These are phyloP conservation scores for Chenopodium formosanum DNA, from an alignment of 148 eudicot genomes.

Conservation along the genomic window DNA sequence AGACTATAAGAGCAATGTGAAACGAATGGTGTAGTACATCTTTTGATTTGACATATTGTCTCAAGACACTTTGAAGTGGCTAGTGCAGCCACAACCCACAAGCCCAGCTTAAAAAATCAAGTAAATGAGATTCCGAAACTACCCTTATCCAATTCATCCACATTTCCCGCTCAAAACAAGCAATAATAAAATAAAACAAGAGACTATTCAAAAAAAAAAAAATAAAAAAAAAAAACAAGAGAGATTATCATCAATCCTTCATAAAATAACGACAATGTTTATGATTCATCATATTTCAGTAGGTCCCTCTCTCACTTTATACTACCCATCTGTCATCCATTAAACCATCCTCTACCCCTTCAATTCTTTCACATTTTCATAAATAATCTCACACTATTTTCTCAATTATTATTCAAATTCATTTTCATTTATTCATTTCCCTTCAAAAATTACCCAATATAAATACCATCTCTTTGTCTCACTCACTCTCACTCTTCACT, in stretches of 20 bases:
- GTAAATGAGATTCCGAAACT: not conserved
- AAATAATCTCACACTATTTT: not conserved
- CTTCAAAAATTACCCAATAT: constrained; percentile 11
- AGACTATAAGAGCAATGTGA: too few relatives aligned
- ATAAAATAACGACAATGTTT: constrained; percentile 15
- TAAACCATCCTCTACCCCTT: not conserved
- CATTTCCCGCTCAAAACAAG: constrained; percentile 27
- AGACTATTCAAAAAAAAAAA: not conserved
- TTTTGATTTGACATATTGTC: too few relatives aligned
- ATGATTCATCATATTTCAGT: constrained; percentile 10
- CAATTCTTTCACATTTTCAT: not conserved
- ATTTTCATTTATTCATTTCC: too few relatives aligned
- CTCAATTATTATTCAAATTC: too few relatives aligned
- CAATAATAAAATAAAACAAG: not conserved
- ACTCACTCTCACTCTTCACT: not conserved
- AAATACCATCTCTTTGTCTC: constrained; percentile 21
- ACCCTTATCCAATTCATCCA: constrained; percentile 16
- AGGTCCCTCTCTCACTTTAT: constrained; percentile 21
- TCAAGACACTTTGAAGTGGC: too few relatives aligned
- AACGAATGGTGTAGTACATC: too few relatives aligned
- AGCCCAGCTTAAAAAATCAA: too few relatives aligned
- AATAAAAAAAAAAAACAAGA: not conserved
- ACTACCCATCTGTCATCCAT: constrained; percentile 31
- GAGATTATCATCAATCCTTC: not conserved
- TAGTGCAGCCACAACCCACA: too few relatives aligned